Conservation (phyloP, 805 yeast genomes). For the Brettanomyces sp. region DNA sequence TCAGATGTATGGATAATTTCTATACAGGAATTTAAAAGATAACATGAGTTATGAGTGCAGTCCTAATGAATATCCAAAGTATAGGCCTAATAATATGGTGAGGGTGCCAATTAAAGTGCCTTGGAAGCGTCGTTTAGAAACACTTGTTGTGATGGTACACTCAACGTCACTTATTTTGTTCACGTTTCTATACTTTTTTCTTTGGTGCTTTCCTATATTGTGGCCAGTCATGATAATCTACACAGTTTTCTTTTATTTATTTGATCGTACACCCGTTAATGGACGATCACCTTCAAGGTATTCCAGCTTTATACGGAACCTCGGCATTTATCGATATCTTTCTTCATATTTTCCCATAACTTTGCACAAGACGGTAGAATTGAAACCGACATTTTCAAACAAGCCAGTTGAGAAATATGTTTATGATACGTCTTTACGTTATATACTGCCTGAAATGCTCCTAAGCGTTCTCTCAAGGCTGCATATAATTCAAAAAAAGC, state of each 20-base stretch:
- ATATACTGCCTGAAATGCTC: slow-evolving; percentile 3
- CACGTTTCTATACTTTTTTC: slow-evolving; percentile 40
- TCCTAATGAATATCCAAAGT: slow-evolving; percentile 7
- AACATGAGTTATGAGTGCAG: background rate
- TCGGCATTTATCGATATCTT: slow-evolving; percentile 60
- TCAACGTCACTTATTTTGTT: slow-evolving; percentile 56
- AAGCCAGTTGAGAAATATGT: slow-evolving; percentile 2
- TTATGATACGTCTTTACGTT: slow-evolving; percentile 1
- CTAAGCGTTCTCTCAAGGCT: background rate
- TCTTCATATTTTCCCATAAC: slow-evolving; percentile 71
- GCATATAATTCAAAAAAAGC: background rate
- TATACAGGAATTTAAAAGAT: too few species aligned
- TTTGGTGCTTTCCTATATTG: slow-evolving; percentile 35
- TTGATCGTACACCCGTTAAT: slow-evolving; percentile 63
- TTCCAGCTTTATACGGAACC: slow-evolving; percentile 46
- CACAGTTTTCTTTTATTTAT: slow-evolving; percentile 41
- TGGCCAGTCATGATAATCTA: slow-evolving; percentile 68
- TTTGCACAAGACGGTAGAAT: slow-evolving; percentile 55
- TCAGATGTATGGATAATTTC: too few species aligned
- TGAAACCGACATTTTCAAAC: slow-evolving; percentile 61
- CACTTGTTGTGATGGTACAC: slow-evolving; percentile 64
- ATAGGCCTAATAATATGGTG: slow-evolving; percentile 23
- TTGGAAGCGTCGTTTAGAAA: slow-evolving; percentile 48
- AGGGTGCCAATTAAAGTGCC: slow-evolving; percentile 56
- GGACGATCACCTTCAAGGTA: slow-evolving; percentile 57